Base-by-base conservation (phyloP, 129 eudicot genomes). In the Artemisia argyi region DNA sequence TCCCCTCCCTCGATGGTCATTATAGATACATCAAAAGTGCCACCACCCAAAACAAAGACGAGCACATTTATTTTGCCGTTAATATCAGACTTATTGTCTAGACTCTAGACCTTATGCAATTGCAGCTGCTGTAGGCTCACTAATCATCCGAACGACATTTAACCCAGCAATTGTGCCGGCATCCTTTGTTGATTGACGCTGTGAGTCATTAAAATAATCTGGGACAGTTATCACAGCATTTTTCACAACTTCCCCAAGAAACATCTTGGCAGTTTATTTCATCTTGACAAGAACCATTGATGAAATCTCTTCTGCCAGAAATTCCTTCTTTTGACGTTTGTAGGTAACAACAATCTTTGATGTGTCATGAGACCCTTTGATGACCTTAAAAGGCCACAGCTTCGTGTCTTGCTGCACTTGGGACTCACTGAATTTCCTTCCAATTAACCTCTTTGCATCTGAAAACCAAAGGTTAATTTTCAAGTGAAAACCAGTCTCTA, bases 111-210 rank as follows among this genome's bases (percentile, higher is more conserved):
- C 76, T 15, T 71, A 71, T 5, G 76, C 76, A 19, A 71, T 59
- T 20, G 76, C 76, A 20, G 76, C 76, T 1, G 76, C 66, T 6
- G 76, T 71, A n/a, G 76, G 76, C 67, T 71, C 67, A 14, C 22
- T 58, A 2, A 58, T 58, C 12, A 58, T 58, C 12, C 64, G 64
- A 17, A 58, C 28, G 39, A 58, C 64, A 3, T 58, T 58, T 5
- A 58, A 17, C 22, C 64, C 64, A 58, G 64, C 64, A 58, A 58
- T 20, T 4, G 16, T 20, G 11, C 64, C 64, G 7, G 64, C 64
- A 19, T 58, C 64, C 64, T 22, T 58, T 3, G 64, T 58, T 17
- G 64, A 28, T 58, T 24, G 64, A 58, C 64, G 64, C 14, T 58
- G 66, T 61, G 66, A 61, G 6, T 12, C 47, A 28, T 26, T 61